A percentile compares a stretch with the other conserved stretches of the same genome.
These are phyloP conservation scores for Acidomyces sp. DNA, from an alignment of 495 filamentous ascomycete species.

Conservation along the genomic window DNA sequence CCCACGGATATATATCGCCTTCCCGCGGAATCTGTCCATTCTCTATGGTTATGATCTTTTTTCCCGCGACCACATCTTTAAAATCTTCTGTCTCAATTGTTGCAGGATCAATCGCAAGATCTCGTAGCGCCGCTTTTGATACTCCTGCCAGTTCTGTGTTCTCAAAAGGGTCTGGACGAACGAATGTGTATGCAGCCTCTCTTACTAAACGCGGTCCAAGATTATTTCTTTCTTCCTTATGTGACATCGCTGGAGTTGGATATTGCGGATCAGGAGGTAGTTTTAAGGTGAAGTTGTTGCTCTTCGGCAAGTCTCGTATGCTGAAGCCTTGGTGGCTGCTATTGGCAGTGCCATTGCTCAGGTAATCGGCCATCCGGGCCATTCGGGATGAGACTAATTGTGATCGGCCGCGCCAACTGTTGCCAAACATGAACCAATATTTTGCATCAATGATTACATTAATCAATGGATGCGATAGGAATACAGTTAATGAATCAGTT, in stretches of 20 bases:
- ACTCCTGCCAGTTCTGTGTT: constrained; percentile 68
- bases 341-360: constrained; percentile 2
- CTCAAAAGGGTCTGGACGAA: constrained; percentile 59
- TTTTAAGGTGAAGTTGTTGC: constrained; percentile 67
- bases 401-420: no score
- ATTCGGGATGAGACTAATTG: constrained; percentile 23
- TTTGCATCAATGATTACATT: no score
- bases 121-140: constrained; percentile 59
- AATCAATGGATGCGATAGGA: no score
- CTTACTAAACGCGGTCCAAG: constrained; percentile 77
- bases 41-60: constrained; percentile 43
- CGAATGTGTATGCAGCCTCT: constrained; percentile 77
- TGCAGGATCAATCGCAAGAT: constrained; percentile 55
- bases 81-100: constrained; percentile 66
- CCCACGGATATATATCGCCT: constrained; percentile 80
- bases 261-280: constrained; percentile 68
- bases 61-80: constrained; percentile 61
- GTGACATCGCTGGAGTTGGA: constrained; percentile 65
- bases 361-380: constrained; percentile 42
- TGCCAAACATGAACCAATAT: no score
- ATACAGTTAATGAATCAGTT: no score
- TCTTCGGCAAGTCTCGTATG: constrained; percentile 58
- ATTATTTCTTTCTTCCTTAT: constrained; percentile 59
- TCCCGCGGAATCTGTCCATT: constrained; percentile 34
- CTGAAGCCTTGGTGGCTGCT: constrained; percentile 5